Evolutionary conservation across 1,284 basidiomycete species (phyloP).

Genomic region (Vanrija humicola): DNA sequence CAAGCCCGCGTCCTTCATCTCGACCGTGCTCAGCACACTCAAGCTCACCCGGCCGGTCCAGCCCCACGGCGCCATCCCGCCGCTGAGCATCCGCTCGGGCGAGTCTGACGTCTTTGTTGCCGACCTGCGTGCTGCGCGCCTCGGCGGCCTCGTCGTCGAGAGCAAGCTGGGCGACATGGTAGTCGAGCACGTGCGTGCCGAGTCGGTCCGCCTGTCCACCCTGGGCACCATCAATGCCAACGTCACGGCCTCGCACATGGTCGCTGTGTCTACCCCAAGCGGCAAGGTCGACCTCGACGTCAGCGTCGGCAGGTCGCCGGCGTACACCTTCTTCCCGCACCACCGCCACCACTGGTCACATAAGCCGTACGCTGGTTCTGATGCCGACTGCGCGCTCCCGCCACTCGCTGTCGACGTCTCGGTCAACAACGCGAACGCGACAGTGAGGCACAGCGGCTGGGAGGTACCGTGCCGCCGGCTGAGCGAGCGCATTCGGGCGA

Average conservation of each 20-base stretch:
- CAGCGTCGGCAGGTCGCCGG: constrained; percentile 1
- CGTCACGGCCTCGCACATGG: background rate
- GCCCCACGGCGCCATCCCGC: constrained; percentile 1
- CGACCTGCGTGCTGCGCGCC: constrained; percentile 1
- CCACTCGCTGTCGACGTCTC: constrained; percentile 7
- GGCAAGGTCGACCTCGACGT: constrained; percentile 14
- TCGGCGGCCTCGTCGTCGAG: constrained; percentile 3
- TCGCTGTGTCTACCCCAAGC: constrained; percentile 5
- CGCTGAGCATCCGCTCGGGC: constrained; percentile 4
- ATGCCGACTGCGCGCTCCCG: constrained; percentile 8
- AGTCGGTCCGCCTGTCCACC: constrained; percentile 1
- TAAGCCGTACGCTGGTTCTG: background rate
- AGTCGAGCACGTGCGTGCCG: constrained; percentile 6
- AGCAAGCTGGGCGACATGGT: constrained; percentile 4
- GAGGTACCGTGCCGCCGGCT: constrained; percentile 14
- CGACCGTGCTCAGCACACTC: background rate
- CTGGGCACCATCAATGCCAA: constrained; percentile 3
- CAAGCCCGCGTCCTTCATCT: background rate
- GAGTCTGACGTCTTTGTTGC: constrained; percentile 3
- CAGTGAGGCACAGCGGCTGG: constrained; percentile 14
- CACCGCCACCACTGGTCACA: background rate
- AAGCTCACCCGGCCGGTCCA: background rate
- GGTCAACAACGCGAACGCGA: constrained; percentile 3
- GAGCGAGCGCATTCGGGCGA: constrained; percentile 1
- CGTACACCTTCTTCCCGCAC: background rate